phyloP scores from a whole-genome alignment of 495 filamentous ascomycete species.

The Entonaema liquescens region DNA sequence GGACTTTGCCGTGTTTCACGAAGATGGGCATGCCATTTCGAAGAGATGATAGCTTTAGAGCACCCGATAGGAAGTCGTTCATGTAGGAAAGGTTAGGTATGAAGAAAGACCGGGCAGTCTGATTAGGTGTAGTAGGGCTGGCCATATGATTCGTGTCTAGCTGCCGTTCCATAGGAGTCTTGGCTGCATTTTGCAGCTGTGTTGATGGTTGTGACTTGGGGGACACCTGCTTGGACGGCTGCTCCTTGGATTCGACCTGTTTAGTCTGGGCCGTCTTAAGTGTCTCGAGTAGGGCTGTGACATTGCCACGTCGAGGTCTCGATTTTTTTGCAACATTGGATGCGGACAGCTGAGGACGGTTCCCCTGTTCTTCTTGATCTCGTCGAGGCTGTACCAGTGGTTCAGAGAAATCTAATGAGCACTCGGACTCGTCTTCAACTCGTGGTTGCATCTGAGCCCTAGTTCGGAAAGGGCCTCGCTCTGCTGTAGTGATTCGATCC shows the following conservation, averaged over 20 bases:
- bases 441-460: conserved; percentile 55
- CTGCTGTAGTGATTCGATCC: conserved; percentile 40
- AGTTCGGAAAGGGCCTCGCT: conserved; percentile 40
- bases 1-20: conserved; percentile 51
- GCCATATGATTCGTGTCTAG: conserved; percentile 1
- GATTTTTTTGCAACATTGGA: conserved; percentile 24
- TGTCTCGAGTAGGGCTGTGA: conserved; percentile 43
- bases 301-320: conserved; percentile 35
- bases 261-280: conserved; percentile 43
- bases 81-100: conserved; percentile 56
- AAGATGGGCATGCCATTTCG: conserved; percentile 58
- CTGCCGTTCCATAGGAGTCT: conserved; percentile 27
- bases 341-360: conserved; percentile 15
- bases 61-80: conserved; percentile 57
- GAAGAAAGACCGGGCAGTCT: conserved; percentile 57
- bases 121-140: conserved; percentile 39
- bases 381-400: conserved; percentile 20
- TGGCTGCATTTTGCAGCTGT: conserved; percentile 33
- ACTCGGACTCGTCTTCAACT: conserved; percentile 56
- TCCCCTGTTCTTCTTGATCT: conserved; percentile 44
- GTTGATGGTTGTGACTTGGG: conserved; percentile 28
- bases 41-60: conserved; percentile 53
- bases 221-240: conserved; percentile 35
- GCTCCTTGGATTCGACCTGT: conserved; percentile 33
- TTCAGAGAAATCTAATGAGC: conserved; percentile 50